Percentiles rank a stretch among this genome's conserved stretches.
Evolutionary conservation across 1,284 basidiomycete species (phyloP).

Genomic region (Omphalotus olearius): DNA sequence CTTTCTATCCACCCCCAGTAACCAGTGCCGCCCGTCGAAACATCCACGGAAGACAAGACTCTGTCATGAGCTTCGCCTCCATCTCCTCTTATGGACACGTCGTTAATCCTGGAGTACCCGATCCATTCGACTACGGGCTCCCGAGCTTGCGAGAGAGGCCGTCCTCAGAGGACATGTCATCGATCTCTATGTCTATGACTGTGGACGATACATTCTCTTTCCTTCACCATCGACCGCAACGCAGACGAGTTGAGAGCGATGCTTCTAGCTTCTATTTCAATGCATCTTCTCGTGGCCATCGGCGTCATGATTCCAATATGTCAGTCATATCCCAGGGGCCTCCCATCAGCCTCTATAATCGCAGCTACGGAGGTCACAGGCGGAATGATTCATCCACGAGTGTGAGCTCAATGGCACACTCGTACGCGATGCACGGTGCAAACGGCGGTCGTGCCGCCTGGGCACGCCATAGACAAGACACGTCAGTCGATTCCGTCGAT

Average conservation of each 20-base stretch:
- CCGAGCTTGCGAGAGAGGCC: constrained; percentile 48
- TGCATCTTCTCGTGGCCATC: constrained; percentile 38
- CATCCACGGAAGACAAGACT: constrained; percentile 50
- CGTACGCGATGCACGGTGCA: constrained; percentile 48
- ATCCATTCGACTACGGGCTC: constrained; percentile 74
- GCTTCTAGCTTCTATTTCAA: constrained; percentile 74
- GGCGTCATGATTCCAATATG: constrained; percentile 38
- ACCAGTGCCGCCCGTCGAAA: constrained; percentile 3
- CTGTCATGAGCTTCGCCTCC: constrained; percentile 73
- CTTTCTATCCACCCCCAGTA: constrained; percentile 55
- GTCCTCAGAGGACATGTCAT: constrained; percentile 49
- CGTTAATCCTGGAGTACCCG: constrained; percentile 55
- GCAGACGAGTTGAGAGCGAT: constrained; percentile 67
- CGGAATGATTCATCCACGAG: constrained; percentile 51
- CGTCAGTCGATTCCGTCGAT: constrained; percentile 59
- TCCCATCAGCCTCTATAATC: constrained; percentile 69
- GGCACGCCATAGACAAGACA: constrained; percentile 56
- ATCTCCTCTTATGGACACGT: constrained; percentile 77
- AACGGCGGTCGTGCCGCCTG: constrained; percentile 55
- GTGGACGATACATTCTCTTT: constrained; percentile 75
- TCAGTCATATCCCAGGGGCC: constrained; percentile 52
- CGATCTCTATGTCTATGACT: constrained; percentile 48
- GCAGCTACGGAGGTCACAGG: constrained; percentile 42
- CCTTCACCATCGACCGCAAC: constrained; percentile 38
- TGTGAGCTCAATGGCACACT: constrained; percentile 48